These are phyloP conservation scores for Ganoderma lucidum DNA, from an alignment of 1,284 basidiomycete species.

Conservation along the genomic window DNA sequence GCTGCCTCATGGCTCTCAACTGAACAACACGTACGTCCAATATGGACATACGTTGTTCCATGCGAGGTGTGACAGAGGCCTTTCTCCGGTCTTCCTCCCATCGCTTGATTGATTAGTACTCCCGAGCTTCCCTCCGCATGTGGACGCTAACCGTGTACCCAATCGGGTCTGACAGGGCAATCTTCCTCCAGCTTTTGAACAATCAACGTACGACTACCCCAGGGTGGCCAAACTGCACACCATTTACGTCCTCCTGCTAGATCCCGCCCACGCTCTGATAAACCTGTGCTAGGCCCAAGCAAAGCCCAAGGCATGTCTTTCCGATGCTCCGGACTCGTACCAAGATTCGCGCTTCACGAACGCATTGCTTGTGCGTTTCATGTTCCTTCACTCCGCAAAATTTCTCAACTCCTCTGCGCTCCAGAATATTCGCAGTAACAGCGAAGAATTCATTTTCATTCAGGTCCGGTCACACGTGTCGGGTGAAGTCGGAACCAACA, in stretches of 20 bases:
- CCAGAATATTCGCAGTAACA: conserved; percentile 19
- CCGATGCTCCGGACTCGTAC: conserved; percentile 19
- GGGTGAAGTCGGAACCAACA: conserved; percentile 24
- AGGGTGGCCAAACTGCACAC: conserved; percentile 13
- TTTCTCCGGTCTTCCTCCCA: background rate
- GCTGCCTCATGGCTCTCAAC: background rate
- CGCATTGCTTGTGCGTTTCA: conserved; percentile 22
- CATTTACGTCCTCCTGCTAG: conserved; percentile 26
- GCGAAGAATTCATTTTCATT: background rate
- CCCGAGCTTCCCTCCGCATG: conserved; percentile 29
- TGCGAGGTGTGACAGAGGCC: background rate
- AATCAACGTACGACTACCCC: conserved; percentile 29
- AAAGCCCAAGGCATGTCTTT: conserved; percentile 5
- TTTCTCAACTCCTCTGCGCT: conserved; percentile 12
- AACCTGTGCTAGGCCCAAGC: conserved; percentile 13
- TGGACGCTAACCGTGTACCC: conserved; percentile 24
- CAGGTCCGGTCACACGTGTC: conserved; percentile 2
- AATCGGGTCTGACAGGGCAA: conserved; percentile 23
- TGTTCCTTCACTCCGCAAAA: conserved; percentile 11
- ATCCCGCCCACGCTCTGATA: background rate
- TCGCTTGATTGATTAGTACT: conserved; percentile 17
- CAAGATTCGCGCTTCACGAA: conserved; percentile 16
- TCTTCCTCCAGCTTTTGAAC: conserved; percentile 17
- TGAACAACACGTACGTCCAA: background rate
- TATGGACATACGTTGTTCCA: background rate